Conservation (phyloP, 257 asterid species). For the Solanum ossicruentum region DNA sequence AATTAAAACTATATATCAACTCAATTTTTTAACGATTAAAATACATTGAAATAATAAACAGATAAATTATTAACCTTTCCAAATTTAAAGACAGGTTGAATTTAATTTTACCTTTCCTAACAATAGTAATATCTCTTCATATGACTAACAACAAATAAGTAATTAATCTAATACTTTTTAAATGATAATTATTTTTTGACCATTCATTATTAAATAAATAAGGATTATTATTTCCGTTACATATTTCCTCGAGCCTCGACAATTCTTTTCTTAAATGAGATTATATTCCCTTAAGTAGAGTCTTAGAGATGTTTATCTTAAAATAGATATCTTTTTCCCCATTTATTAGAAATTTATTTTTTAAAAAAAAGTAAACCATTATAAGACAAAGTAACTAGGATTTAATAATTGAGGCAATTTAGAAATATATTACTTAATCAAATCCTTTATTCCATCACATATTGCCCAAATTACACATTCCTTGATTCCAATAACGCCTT, state of each 20-base stretch:
- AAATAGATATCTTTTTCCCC: background rate
- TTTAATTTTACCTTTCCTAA: no score
- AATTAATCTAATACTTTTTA: no score
- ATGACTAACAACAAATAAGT: no score
- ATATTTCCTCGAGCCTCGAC: background rate
- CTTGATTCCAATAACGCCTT: background rate
- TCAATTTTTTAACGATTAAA: no score
- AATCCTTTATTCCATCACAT: background rate
- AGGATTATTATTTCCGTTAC: no score
- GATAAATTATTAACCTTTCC: no score
- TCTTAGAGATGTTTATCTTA: background rate
- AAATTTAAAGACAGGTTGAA: no score
- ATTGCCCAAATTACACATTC: background rate
- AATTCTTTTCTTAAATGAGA: background rate
- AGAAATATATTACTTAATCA: background rate
- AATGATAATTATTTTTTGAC: no score
- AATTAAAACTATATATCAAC: no score
- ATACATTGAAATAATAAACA: no score
- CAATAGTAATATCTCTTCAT: no score
- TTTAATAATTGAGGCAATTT: background rate
- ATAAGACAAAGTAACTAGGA: background rate
- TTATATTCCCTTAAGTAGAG: background rate
- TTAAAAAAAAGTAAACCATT: background rate
- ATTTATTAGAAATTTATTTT: background rate
- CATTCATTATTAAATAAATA: no score